These are phyloP conservation scores for Poa annua DNA, from an alignment of 176 grass and related monocot species.

Conservation along the genomic window DNA sequence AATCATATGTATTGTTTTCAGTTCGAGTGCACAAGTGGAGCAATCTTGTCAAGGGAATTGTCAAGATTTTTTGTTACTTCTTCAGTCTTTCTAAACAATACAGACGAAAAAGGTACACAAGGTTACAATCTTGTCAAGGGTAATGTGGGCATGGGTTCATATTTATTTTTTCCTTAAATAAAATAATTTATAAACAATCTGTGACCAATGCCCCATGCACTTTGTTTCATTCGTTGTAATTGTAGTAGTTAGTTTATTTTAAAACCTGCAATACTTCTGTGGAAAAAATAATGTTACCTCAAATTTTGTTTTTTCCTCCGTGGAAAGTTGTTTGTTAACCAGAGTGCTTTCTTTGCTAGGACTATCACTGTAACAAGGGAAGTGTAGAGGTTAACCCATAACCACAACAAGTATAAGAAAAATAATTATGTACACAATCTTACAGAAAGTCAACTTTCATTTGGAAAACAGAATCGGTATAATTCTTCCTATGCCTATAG, in stretches of 20 bases:
- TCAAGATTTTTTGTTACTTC: background rate
- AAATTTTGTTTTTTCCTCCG: conserved; percentile 68
- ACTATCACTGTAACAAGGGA: conserved; percentile 60
- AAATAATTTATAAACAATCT: conserved; percentile 15
- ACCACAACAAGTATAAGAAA: background rate
- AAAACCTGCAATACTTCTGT: background rate
- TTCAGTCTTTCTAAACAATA: background rate
- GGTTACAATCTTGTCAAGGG: background rate
- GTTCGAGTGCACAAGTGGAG: conserved; percentile 3
- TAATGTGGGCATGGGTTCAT: background rate
- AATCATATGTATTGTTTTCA: background rate
- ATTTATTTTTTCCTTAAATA: background rate
- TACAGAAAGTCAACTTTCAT: conserved; percentile 1
- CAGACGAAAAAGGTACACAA: background rate
- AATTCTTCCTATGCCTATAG: conserved; percentile 2
- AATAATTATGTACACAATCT: conserved; percentile 22
- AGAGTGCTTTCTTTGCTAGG: conserved; percentile 66
- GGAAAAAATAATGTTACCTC: conserved; percentile 51
- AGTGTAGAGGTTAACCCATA: background rate
- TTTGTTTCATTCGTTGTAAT: conserved; percentile 21
- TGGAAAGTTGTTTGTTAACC: conserved; percentile 68
- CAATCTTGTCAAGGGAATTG: background rate
- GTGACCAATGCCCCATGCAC: background rate
- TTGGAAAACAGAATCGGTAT: background rate
- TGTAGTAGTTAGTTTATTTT: background rate